Conservation (phyloP, 352 stramenopile genomes). For the Pythium monospermum region DNA sequence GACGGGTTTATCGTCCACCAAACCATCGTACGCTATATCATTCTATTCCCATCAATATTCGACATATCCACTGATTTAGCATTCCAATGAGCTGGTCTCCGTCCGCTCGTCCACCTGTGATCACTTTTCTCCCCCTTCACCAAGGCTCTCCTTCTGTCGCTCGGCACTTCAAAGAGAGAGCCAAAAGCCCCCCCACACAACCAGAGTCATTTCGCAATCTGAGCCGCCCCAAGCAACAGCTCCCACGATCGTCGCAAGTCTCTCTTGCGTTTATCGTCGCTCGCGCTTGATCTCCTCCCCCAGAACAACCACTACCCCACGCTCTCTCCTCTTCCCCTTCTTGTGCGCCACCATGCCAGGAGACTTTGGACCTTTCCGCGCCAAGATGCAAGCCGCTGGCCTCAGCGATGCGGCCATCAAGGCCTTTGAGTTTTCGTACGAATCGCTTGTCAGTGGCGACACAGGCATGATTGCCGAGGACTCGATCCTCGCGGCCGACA, state of each 20-base stretch:
- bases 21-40: neutral
- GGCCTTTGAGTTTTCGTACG: slow-evolving; percentile 97
- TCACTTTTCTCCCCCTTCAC: neutral
- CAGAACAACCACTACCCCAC: no score
- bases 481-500: slow-evolving; percentile 86
- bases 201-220: slow-evolving; percentile 17
- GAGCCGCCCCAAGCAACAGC: slow-evolving; percentile 10
- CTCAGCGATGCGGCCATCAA: slow-evolving; percentile 95
- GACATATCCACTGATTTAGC: slow-evolving; percentile 12
- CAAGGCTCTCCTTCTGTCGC: neutral
- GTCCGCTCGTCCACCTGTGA: slow-evolving; percentile 6
- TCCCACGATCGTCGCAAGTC: no score
- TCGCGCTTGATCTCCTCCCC: slow-evolving; percentile 4
- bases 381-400: slow-evolving; percentile 96
- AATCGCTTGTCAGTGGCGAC: slow-evolving; percentile 91
- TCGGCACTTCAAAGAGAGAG: slow-evolving; percentile 1
- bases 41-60: neutral
- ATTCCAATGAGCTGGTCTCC: slow-evolving; percentile 2
- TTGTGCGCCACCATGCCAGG: slow-evolving; percentile 30
- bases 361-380: slow-evolving; percentile 78
- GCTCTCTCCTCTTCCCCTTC: neutral
- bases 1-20: neutral
- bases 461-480: slow-evolving; percentile 96
- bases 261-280: slow-evolving; percentile 17
- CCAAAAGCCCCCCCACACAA: neutral